Evolutionary conservation across 2,329 filamentous ascomycete species (phyloP).

Genomic region (Fusarium mundagurra): DNA sequence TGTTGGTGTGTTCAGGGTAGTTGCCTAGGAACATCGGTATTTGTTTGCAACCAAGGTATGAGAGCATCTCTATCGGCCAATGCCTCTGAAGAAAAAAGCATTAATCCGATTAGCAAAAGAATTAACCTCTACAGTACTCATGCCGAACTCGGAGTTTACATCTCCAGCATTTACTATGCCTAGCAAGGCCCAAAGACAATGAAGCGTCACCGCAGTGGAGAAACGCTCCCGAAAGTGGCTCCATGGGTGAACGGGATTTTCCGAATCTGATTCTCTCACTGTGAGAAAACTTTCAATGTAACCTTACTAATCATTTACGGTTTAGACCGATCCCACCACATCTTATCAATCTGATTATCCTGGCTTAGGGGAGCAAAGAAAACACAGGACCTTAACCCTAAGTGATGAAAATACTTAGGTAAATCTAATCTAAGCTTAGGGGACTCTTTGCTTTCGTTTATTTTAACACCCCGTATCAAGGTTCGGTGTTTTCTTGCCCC

Average conservation of each 20-base stretch:
- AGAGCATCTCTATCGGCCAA: neutral
- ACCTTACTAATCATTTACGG: neutral
- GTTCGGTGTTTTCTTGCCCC: too few species aligned
- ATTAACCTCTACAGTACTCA: neutral
- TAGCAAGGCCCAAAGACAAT: too few species aligned
- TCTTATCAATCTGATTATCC: neutral
- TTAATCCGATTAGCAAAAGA: neutral
- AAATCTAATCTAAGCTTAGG: too few species aligned
- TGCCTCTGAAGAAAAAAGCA: neutral
- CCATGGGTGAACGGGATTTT: neutral
- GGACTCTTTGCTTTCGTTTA: too few species aligned
- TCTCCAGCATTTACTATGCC: fast-evolving
- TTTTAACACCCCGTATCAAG: too few species aligned
- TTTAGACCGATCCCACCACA: fast-evolving
- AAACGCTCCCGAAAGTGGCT: neutral
- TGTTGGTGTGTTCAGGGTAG: neutral
- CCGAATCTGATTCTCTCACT: neutral
- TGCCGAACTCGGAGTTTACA: neutral
- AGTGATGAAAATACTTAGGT: too few species aligned
- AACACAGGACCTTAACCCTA: too few species aligned
- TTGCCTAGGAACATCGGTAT: fast-evolving
- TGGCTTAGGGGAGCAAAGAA: too few species aligned
- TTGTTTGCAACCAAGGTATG: neutral
- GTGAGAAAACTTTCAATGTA: neutral
- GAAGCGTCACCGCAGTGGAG: neutral